Evolutionary conservation across 139 green algal species (phyloP).

Genomic region (Marvania coccoides): DNA sequence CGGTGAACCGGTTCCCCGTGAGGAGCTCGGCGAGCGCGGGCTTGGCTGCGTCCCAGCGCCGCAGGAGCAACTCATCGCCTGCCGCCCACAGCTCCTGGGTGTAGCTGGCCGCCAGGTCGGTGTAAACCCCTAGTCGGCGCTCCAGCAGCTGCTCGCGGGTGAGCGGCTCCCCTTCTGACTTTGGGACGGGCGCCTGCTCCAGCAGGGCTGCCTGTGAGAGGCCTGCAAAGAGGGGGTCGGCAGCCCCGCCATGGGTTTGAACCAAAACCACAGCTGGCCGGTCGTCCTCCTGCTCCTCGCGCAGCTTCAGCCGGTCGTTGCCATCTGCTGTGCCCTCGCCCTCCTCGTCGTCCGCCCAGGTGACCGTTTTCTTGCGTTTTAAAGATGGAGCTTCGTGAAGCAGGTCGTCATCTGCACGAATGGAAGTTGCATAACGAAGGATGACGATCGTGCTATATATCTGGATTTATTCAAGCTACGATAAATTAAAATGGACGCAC

Average conservation of each 20-base stretch:
- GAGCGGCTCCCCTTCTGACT: conserved; percentile 1
- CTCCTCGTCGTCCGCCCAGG: conserved; percentile 13
- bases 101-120: too few relatives aligned
- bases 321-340: neutral
- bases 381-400: neutral
- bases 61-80: too few relatives aligned
- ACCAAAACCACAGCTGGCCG: neutral
- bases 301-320: conserved; percentile 3
- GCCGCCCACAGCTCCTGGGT: too few relatives aligned
- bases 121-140: neutral
- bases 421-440: too few relatives aligned
- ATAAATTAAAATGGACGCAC: too few relatives aligned
- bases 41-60: too few relatives aligned
- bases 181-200: neutral
- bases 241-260: neutral
- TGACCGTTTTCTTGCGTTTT: conserved; percentile 30
- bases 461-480: too few relatives aligned
- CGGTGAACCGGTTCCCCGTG: too few relatives aligned
- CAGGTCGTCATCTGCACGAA: neutral
- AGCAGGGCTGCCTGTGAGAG: neutral
- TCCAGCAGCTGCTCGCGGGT: conserved; percentile 9
- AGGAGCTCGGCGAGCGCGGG: too few relatives aligned
- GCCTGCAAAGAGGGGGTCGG: neutral
- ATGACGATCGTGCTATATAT: too few relatives aligned
- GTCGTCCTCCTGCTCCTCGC: neutral